phyloP scores from a whole-genome alignment of 768 basidiomycete genomes.

The Porpolomopsis calyptriformis region DNA sequence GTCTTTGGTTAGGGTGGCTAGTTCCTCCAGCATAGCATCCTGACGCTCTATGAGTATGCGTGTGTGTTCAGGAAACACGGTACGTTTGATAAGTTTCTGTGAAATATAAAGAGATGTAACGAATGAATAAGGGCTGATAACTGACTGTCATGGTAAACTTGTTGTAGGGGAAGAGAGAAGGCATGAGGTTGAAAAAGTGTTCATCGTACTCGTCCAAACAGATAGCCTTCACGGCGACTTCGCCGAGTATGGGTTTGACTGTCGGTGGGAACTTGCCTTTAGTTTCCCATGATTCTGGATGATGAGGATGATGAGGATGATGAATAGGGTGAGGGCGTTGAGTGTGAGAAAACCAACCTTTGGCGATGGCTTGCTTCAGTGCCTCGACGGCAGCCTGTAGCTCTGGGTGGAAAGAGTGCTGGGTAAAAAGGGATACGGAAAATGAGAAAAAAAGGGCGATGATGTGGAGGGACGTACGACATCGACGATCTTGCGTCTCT shows the following conservation, averaged over 20 bases:
- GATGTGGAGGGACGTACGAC: slow-evolving; percentile 30
- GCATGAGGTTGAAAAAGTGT: slow-evolving; percentile 84
- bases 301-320: too few species aligned
- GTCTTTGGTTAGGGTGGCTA: slow-evolving; percentile 49
- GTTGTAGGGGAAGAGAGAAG: slow-evolving; percentile 86
- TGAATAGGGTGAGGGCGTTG: too few species aligned
- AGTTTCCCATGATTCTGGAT: slow-evolving; percentile 63
- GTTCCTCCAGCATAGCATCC: slow-evolving; percentile 53
- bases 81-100: slow-evolving; percentile 88
- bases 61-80: slow-evolving; percentile 69
- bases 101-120: background rate
- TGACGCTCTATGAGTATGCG: slow-evolving; percentile 56
- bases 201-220: slow-evolving; percentile 84
- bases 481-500: slow-evolving; percentile 64
- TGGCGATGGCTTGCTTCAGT: slow-evolving; percentile 48
- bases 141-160: slow-evolving; percentile 84
- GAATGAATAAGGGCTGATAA: slow-evolving; percentile 8
- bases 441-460: slow-evolving; percentile 2
- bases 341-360: slow-evolving; percentile 43
- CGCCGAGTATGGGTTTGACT: slow-evolving; percentile 62
- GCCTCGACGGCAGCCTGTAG: slow-evolving; percentile 51
- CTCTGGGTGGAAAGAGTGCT: slow-evolving; percentile 64
- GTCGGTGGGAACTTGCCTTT: slow-evolving; percentile 85
- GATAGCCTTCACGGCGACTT: slow-evolving; percentile 69
- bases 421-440: background rate